Base-by-base conservation (phyloP, 2,329 filamentous ascomycete genomes). In the Botrytis galanthina region DNA sequence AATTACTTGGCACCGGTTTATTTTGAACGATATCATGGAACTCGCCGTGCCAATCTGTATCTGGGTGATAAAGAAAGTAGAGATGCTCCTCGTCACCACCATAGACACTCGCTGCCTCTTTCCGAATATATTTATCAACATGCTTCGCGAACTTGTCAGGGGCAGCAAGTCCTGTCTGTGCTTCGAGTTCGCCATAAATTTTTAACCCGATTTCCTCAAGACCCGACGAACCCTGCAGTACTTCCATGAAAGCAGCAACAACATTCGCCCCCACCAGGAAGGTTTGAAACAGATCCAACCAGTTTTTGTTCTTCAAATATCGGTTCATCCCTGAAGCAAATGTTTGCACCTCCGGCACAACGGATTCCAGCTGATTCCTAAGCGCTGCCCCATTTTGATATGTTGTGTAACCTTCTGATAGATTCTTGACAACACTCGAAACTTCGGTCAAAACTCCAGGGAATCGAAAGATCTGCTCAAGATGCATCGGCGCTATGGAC, bases 61-160 rank as follows among this genome's bases (percentile, higher is more conserved):
- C 83, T 2, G 83, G 83, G 44, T 84, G 83, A 51, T 81, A 84
- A 3, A 84, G 78, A 48, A 84, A 84, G 74, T 84, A 84, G 78
- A 81, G 81, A 72, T 84, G 83, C 9, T 82, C 74, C 8, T 61
- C 78, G 35, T 77, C 66, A 37, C 63, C 71, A 14, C 63, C 71
- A 69, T 73, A 73, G 9, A 69, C 71, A 54, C 71, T 73, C 32
- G 70, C 59, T 22, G 70, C 64, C 42, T 75, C 73, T 63, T 75
- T 71, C 22, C 70, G 64, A 32, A 75, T 75, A 16, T 75, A 75
- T 61, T 70, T 73, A 46, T 75, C 68, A 35, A 74, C 74, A 35
- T 74, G 69, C 39, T 73, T 74, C 44, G 74, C 74, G 48, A 75
- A 75, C 32, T 74, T 74, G 26, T 74, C 67, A 12, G 74, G 73